A percentile compares a stretch with the other conserved stretches of the same genome.
Conservation (phyloP, 2,329 filamentous ascomycete genomes). For the Aspergillus aculeatus region DNA sequence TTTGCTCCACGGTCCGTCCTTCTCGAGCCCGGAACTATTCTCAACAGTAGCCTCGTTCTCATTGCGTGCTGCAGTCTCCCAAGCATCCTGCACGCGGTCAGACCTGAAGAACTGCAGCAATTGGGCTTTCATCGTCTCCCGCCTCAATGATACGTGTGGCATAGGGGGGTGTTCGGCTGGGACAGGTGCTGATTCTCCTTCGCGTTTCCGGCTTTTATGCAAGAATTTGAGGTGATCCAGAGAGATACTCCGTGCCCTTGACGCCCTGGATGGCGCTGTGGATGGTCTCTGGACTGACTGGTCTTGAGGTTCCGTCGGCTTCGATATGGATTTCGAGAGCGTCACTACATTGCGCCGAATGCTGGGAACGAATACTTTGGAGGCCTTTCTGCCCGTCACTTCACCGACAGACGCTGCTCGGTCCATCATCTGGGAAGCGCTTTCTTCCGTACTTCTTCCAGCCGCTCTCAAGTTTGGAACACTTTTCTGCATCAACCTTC, state of each 20-base stretch:
- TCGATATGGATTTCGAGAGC: constrained; percentile 24
- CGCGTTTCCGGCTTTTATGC: constrained; percentile 19
- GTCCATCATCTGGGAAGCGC: constrained; percentile 13
- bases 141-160: constrained; percentile 11
- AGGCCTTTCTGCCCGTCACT: constrained; percentile 12
- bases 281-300: constrained; percentile 21
- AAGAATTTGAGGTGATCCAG: constrained; percentile 28
- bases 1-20: constrained; percentile 30
- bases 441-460: constrained; percentile 13
- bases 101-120: constrained; percentile 35
- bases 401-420: constrained; percentile 28
- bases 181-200: constrained; percentile 12
- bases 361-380: constrained; percentile 15
- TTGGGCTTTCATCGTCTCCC: constrained; percentile 33
- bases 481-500: constrained; percentile 15
- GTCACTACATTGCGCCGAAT: constrained; percentile 13
- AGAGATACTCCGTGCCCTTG: constrained; percentile 26
- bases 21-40: constrained; percentile 18
- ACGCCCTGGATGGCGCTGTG: constrained; percentile 26
- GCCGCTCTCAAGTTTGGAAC: constrained; percentile 19
- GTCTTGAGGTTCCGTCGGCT: constrained; percentile 17
- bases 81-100: constrained; percentile 33
- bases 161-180: constrained; percentile 11
- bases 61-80: constrained; percentile 28
- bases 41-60: constrained; percentile 17